A percentile compares a stretch with the other conserved stretches of the same genome.
These are phyloP conservation scores for Carpinus fangiana DNA, from an alignment of 306 rosid genomes.

Conservation along the genomic window DNA sequence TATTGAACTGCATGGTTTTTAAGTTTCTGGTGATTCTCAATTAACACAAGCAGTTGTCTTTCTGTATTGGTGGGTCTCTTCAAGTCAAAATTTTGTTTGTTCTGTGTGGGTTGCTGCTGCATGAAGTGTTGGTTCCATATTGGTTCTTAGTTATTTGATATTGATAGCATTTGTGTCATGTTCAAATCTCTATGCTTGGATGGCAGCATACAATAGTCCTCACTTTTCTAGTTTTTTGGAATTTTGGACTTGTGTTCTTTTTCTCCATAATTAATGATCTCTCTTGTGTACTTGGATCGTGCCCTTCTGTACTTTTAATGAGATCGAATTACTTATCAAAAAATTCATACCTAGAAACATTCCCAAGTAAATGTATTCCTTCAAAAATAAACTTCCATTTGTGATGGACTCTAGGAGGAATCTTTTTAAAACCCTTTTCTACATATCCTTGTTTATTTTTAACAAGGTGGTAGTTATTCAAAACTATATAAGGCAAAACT, in stretches of 20 bases:
- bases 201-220: too few relatives aligned
- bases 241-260: too few relatives aligned
- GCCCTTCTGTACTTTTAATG: too few relatives aligned
- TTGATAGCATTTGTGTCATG: not conserved
- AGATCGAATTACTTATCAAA: too few relatives aligned
- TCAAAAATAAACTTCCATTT: not conserved
- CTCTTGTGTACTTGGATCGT: too few relatives aligned
- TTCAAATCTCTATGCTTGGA: not conserved
- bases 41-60: constrained; percentile 4
- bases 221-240: too few relatives aligned
- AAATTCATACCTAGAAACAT: not conserved
- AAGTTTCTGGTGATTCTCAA: not conserved
- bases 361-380: not conserved
- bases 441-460: too few relatives aligned
- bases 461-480: too few relatives aligned
- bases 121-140: not conserved
- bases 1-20: constrained; percentile 10
- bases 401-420: too few relatives aligned
- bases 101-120: not conserved
- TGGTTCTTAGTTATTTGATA: not conserved
- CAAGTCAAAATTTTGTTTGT: constrained; percentile 10
- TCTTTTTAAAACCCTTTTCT: too few relatives aligned
- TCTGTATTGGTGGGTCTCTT: not conserved
- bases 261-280: too few relatives aligned
- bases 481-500: too few relatives aligned